These are phyloP conservation scores for Candida albicans DNA, from an alignment of 1,139 yeast species.

Conservation along the genomic window DNA sequence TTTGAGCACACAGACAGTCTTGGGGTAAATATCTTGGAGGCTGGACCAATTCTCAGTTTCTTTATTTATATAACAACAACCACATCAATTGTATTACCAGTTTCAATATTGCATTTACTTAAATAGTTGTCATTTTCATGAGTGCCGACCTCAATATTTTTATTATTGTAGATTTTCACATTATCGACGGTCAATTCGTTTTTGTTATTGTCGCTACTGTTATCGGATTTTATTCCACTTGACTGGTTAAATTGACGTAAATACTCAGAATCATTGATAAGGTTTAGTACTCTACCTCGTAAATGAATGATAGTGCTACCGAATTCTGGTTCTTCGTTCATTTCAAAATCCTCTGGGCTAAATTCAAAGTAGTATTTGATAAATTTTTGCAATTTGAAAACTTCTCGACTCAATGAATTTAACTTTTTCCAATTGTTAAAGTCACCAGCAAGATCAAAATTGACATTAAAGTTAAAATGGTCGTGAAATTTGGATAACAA, in stretches of 20 bases:
- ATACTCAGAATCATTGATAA: conserved; percentile 54
- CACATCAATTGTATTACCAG: conserved; percentile 61
- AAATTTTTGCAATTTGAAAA: conserved; percentile 34
- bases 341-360: conserved; percentile 73
- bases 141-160: conserved; percentile 24
- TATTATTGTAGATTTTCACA: conserved; percentile 34
- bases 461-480: too few species aligned
- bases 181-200: conserved; percentile 18
- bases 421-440: conserved; percentile 32
- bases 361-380: conserved; percentile 71
- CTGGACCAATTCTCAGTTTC: background rate
- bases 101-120: conserved; percentile 62
- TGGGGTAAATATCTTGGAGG: background rate
- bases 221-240: too few species aligned
- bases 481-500: too few species aligned
- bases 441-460: conserved; percentile 4
- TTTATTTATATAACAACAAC: conserved; percentile 25
- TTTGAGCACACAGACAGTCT: too few species aligned
- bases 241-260: conserved; percentile 24
- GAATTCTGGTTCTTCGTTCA: conserved; percentile 57
- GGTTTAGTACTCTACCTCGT: conserved; percentile 49
- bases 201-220: conserved; percentile 8
- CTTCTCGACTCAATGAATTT: conserved; percentile 20
- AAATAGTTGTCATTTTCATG: conserved; percentile 49
- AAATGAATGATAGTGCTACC: conserved; percentile 70